These are phyloP conservation scores for Botryotinia calthae DNA, from an alignment of 2,329 filamentous ascomycete genomes.

Conservation along the genomic window DNA sequence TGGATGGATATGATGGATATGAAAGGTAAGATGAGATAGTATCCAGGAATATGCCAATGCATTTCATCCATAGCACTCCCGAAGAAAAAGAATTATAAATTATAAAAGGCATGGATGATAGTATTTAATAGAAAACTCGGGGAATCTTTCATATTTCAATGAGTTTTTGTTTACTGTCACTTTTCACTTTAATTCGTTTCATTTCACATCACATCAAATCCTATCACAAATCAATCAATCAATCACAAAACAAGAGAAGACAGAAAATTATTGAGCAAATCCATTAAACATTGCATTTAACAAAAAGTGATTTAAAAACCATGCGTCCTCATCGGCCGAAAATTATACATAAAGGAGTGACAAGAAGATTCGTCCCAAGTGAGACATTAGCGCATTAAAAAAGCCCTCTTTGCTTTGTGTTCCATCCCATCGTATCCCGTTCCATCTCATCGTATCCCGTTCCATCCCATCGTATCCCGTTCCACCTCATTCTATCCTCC, in stretches of 20 bases:
- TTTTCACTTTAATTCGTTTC: no score
- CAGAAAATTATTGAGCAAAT: neutral
- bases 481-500: neutral
- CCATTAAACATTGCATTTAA: neutral
- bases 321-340: neutral
- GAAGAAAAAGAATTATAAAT: neutral
- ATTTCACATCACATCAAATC: neutral
- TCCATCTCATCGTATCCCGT: neutral
- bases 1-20: no score
- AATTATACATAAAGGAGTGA: constrained; percentile 5
- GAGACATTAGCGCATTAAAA: constrained; percentile 7
- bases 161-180: no score
- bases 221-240: neutral
- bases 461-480: neutral
- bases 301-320: neutral
- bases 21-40: neutral
- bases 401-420: neutral
- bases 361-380: neutral
- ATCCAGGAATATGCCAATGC: neutral
- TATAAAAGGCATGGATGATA: no score
- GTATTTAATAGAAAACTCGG: no score
- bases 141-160: no score
- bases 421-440: neutral
- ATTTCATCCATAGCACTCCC: neutral
- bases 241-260: neutral